phyloP scores from a whole-genome alignment of 2,329 filamentous ascomycete genomes.

The Xylariaceae sp. region DNA sequence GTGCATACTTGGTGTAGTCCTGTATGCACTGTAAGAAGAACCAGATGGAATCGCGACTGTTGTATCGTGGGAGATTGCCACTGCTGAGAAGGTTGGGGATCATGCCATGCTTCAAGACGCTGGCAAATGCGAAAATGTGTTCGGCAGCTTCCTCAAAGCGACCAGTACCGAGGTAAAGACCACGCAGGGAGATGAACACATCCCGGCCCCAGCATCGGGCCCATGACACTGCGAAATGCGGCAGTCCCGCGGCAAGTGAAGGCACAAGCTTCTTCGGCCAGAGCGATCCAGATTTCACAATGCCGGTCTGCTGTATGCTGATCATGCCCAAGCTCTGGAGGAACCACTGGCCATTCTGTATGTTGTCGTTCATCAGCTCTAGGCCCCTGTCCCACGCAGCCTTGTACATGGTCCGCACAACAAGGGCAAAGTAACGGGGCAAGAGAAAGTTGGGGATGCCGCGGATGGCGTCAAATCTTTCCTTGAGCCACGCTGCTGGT shows the following conservation, averaged over 20 bases:
- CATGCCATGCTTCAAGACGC: slow-evolving; percentile 96
- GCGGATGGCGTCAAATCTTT: slow-evolving; percentile 79
- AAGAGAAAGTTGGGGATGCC: slow-evolving; percentile 81
- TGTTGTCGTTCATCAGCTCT: slow-evolving; percentile 68
- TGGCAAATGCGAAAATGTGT: slow-evolving; percentile 90
- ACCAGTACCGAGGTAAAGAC: slow-evolving; percentile 84
- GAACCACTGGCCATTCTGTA: slow-evolving; percentile 79
- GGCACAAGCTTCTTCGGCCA: slow-evolving; percentile 81
- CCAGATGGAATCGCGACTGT: slow-evolving; percentile 94
- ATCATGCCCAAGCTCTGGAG: slow-evolving; percentile 84
- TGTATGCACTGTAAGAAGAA: slow-evolving; percentile 96
- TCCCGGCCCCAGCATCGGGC: slow-evolving; percentile 96
- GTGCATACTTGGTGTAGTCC: slow-evolving; percentile 78
- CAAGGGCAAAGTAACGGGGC: slow-evolving; percentile 86
- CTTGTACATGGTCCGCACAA: slow-evolving; percentile 79
- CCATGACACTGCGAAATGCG: slow-evolving; percentile 91
- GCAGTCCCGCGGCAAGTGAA: slow-evolving; percentile 82
- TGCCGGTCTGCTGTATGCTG: slow-evolving; percentile 82
- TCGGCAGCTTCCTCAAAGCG: slow-evolving; percentile 84
- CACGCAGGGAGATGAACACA: slow-evolving; percentile 90
- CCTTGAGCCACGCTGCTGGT: slow-evolving; percentile 70
- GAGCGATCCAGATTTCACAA: slow-evolving; percentile 82
- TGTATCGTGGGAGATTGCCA: slow-evolving; percentile 82
- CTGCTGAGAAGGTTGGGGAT: slow-evolving; percentile 89
- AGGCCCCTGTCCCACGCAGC: slow-evolving; percentile 74